Conservation (phyloP, 176 grass and related monocot genomes). For the Raddia distichophylla region DNA sequence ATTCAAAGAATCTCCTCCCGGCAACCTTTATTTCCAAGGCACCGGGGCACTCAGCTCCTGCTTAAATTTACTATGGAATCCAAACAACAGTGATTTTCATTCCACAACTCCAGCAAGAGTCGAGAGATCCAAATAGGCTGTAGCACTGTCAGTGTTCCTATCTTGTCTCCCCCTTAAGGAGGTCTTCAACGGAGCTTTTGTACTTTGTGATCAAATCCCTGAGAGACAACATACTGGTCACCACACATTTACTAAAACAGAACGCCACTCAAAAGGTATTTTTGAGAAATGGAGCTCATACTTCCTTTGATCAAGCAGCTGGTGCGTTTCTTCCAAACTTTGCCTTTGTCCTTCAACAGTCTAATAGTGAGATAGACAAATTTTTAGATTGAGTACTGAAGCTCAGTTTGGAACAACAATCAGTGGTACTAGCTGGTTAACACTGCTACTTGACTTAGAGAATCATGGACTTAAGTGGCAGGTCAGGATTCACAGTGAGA, state of each 20-base stretch:
- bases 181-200: constrained; percentile 44
- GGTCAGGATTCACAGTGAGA: background rate
- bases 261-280: background rate
- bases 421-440: background rate
- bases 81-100: background rate
- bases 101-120: background rate
- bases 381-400: constrained; percentile 25
- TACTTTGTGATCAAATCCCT: constrained; percentile 56
- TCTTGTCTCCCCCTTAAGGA: constrained; percentile 43
- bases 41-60: background rate
- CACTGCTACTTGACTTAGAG: background rate
- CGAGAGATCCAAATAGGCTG: background rate
- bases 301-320: constrained; percentile 58
- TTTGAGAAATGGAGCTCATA: constrained; percentile 5
- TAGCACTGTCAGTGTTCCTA: constrained; percentile 5
- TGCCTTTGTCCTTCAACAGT: constrained; percentile 52
- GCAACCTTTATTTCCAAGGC: background rate
- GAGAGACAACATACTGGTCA: background rate
- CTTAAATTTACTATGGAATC: background rate
- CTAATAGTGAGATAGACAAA: background rate
- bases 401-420: background rate
- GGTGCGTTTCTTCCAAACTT: constrained; percentile 45
- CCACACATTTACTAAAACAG: background rate
- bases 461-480: background rate
- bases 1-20: no score